These are phyloP conservation scores for Neoascochyta sp. DNA, from an alignment of 2,329 filamentous ascomycete species.

Conservation along the genomic window DNA sequence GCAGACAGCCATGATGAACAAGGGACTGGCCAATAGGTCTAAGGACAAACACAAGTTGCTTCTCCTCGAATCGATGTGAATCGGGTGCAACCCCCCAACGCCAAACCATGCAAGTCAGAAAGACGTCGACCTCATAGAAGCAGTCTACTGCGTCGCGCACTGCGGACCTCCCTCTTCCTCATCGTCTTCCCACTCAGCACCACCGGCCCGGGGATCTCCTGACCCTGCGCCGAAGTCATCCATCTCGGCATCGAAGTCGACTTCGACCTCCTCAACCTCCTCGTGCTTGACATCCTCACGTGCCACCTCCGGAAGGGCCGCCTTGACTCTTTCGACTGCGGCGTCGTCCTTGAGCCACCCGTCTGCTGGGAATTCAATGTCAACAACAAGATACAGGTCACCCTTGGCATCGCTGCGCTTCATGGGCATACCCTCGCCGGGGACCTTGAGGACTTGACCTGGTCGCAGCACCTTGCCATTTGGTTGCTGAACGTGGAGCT, in stretches of 20 bases:
- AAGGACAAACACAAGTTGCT: no score
- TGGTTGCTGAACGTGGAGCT: slow-evolving; percentile 67
- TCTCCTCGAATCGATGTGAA: no score
- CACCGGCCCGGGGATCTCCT: slow-evolving; percentile 62
- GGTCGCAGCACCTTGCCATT: slow-evolving; percentile 75
- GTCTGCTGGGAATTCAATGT: slow-evolving; percentile 84
- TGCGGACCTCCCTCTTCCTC: slow-evolving; percentile 60
- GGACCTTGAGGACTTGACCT: slow-evolving; percentile 78
- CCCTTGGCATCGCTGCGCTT: slow-evolving; percentile 82
- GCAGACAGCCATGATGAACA: no score
- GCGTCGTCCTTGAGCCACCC: slow-evolving; percentile 72
- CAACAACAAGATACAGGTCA: slow-evolving; percentile 81
- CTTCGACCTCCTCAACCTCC: slow-evolving; percentile 80
- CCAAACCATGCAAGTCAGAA: slow-evolving; percentile 18
- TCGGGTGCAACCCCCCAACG: no score
- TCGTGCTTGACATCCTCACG: slow-evolving; percentile 58
- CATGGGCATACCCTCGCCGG: slow-evolving; percentile 89
- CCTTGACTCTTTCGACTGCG: slow-evolving; percentile 65
- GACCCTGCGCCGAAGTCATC: slow-evolving; percentile 77
- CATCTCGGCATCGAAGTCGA: slow-evolving; percentile 76
- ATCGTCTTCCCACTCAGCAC: slow-evolving; percentile 68
- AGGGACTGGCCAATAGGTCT: no score
- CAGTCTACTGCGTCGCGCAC: slow-evolving; percentile 65
- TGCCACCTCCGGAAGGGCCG: slow-evolving; percentile 66
- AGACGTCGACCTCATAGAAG: not conserved